A percentile compares a stretch with the other conserved stretches of the same genome.
Conservation (phyloP, 179 eudicot genomes). For the Spergularia azorica region DNA sequence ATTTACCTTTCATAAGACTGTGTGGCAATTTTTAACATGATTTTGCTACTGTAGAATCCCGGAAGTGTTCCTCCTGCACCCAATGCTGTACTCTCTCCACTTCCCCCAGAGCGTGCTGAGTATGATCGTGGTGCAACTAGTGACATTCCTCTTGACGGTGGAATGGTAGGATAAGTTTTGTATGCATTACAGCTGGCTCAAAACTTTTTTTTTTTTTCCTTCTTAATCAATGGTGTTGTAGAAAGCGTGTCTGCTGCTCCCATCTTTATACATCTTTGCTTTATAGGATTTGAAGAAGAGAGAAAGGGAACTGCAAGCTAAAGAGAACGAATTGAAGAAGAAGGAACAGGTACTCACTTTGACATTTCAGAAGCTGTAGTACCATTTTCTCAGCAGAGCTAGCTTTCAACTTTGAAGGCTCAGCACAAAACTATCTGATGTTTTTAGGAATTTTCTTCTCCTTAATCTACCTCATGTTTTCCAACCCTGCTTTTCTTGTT, state of each 20-base stretch:
- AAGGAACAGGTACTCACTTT: constrained; percentile 71
- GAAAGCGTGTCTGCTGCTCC: constrained; percentile 23
- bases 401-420: too few species aligned
- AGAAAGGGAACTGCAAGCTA: constrained; percentile 87
- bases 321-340: constrained; percentile 79
- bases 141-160: constrained; percentile 83
- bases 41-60: constrained; percentile 34
- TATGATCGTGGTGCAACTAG: constrained; percentile 90
- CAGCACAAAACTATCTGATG: background rate
- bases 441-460: background rate
- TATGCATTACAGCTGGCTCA: background rate
- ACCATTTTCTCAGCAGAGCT: background rate
- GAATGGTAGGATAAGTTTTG: constrained; percentile 43
- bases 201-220: background rate
- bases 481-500: background rate
- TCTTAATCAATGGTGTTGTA: constrained; percentile 1
- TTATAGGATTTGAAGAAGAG: constrained; percentile 81
- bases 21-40: background rate
- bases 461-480: background rate
- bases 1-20: background rate
- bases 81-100: constrained; percentile 79
- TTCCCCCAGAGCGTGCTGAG: constrained; percentile 91
- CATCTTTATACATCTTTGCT: constrained; percentile 5
- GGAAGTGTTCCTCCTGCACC: constrained; percentile 75
- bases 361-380: background rate